Conservation (phyloP, 2,329 filamentous ascomycete genomes). For the Coniochaeta pulveracea region DNA sequence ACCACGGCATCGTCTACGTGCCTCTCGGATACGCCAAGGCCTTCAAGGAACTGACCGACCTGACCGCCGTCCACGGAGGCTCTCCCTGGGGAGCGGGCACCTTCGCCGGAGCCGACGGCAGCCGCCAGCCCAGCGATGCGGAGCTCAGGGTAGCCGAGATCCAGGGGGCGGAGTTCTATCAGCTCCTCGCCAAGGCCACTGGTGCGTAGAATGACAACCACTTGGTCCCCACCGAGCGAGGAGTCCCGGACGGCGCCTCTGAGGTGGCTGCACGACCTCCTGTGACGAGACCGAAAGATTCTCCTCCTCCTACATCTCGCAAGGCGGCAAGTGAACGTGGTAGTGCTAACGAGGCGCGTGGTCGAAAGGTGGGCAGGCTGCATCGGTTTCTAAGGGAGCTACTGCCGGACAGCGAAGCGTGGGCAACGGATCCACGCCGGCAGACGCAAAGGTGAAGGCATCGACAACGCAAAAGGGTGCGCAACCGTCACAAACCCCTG, state of each 20-base stretch:
- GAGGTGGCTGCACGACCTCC: no score
- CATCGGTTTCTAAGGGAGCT: no score
- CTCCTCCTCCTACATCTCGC: neutral
- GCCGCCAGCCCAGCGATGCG: slow-evolving; percentile 61
- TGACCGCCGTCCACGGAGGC: slow-evolving; percentile 75
- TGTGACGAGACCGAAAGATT: no score
- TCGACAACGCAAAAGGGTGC: slow-evolving; percentile 1
- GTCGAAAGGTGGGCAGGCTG: no score
- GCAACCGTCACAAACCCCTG: neutral
- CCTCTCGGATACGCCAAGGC: slow-evolving; percentile 82
- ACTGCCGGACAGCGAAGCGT: no score
- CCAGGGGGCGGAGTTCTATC: slow-evolving; percentile 81
- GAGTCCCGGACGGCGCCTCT: no score
- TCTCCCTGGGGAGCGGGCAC: slow-evolving; percentile 90
- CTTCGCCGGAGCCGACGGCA: slow-evolving; percentile 69
- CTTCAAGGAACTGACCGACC: slow-evolving; percentile 58
- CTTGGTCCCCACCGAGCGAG: no score
- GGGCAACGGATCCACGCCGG: no score
- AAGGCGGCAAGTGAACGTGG: neutral
- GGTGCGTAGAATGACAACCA: slow-evolving; percentile 58
- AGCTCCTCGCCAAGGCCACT: slow-evolving; percentile 58
- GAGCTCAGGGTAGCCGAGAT: slow-evolving; percentile 71
- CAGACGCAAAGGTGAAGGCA: neutral
- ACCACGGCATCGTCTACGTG: slow-evolving; percentile 96
- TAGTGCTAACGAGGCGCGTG: slow-evolving; percentile 3